These are phyloP conservation scores for Penicillium riverlandense DNA, from an alignment of 495 filamentous ascomycete genomes.

Conservation along the genomic window DNA sequence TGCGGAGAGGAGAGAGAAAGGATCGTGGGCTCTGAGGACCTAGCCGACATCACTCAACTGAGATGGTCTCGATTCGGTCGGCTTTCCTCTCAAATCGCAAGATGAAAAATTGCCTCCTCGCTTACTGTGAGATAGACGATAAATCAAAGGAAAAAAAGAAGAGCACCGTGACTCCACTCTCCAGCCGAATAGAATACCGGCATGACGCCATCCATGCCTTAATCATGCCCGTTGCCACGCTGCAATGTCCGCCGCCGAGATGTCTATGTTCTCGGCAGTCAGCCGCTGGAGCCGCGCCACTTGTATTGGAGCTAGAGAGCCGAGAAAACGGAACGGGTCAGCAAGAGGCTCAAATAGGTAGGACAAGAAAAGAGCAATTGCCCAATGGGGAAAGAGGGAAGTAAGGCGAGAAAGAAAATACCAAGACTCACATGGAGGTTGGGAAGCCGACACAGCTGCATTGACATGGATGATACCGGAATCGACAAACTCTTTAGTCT, in stretches of 20 bases:
- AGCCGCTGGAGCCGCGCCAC: slow-evolving; percentile 22
- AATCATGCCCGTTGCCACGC: slow-evolving; percentile 27
- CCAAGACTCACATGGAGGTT: slow-evolving; percentile 29
- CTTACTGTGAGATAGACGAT: too few relatives aligned
- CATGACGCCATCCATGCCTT: neutral
- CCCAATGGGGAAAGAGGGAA: neutral
- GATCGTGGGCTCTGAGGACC: too few relatives aligned
- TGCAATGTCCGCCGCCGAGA: slow-evolving; percentile 27
- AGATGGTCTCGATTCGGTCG: too few relatives aligned
- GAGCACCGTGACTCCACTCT: neutral
- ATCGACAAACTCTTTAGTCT: slow-evolving; percentile 27
- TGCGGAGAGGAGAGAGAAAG: too few relatives aligned
- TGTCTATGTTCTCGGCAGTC: slow-evolving; percentile 30
- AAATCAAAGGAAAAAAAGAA: neutral
- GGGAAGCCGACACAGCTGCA: slow-evolving; percentile 18
- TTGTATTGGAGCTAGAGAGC: slow-evolving; percentile 20
- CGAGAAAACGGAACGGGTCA: slow-evolving; percentile 1
- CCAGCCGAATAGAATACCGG: slow-evolving; percentile 1
- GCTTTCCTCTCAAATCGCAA: too few relatives aligned
- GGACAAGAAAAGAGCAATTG: neutral
- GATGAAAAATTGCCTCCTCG: too few relatives aligned
- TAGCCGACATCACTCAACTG: too few relatives aligned
- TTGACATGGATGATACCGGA: slow-evolving; percentile 28
- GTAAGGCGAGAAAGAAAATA: neutral
- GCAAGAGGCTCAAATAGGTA: neutral